These are phyloP conservation scores for Cutaneotrichosporon daszewskae DNA, from an alignment of 1,284 basidiomycete species.

Conservation along the genomic window DNA sequence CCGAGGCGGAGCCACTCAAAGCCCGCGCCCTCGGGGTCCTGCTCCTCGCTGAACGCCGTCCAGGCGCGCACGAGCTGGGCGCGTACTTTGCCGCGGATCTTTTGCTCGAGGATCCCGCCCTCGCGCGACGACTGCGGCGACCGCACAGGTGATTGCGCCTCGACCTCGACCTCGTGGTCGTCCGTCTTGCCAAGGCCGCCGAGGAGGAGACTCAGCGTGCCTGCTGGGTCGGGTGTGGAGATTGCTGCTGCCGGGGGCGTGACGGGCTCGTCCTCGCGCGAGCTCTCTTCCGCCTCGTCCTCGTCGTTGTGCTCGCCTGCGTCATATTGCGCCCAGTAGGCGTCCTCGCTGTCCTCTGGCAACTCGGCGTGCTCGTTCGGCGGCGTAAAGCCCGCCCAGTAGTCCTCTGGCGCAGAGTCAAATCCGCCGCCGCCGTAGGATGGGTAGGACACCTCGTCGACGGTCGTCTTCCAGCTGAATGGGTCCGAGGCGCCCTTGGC, in stretches of 20 bases:
- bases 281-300: background rate
- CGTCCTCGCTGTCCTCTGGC: slow-evolving; percentile 24
- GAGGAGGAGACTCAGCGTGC: slow-evolving; percentile 10
- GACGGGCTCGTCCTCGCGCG: slow-evolving; percentile 3
- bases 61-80: slow-evolving; percentile 22
- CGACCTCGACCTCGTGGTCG: too few species aligned
- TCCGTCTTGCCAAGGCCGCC: slow-evolving; percentile 4
- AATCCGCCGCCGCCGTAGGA: slow-evolving; percentile 1
- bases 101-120: slow-evolving; percentile 13
- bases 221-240: slow-evolving; percentile 4
- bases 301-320: slow-evolving; percentile 7
- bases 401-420: slow-evolving; percentile 22
- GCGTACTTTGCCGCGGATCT: slow-evolving; percentile 20
- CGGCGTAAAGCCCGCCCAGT: slow-evolving; percentile 30
- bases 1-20: slow-evolving; percentile 33
- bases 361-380: slow-evolving; percentile 6
- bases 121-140: slow-evolving; percentile 2
- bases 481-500: slow-evolving; percentile 1
- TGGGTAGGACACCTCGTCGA: slow-evolving; percentile 6
- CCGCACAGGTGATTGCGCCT: too few species aligned
- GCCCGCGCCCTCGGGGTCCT: slow-evolving; percentile 28
- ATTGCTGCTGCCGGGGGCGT: slow-evolving; percentile 6
- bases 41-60: slow-evolving; percentile 10
- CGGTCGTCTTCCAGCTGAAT: slow-evolving; percentile 5
- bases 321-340: slow-evolving; percentile 42